Evolutionary conservation across 148 eudicot species (phyloP).

Genomic region (Silene conica): DNA sequence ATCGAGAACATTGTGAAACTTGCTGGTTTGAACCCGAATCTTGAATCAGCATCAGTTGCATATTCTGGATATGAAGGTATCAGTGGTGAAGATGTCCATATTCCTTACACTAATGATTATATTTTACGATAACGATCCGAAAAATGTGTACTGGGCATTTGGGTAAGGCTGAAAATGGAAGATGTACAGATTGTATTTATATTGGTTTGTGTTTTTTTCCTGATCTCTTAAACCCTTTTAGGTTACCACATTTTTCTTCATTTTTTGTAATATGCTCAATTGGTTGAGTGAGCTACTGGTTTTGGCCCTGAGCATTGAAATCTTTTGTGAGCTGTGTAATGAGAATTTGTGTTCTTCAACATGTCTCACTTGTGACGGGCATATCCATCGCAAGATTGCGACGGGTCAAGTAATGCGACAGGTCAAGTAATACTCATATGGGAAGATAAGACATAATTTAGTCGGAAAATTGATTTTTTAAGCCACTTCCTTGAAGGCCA

Average conservation of each 20-base stretch:
- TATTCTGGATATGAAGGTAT: conserved; percentile 31
- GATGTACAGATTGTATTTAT: conserved; percentile 18
- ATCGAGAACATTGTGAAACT: conserved; percentile 58
- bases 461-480: too few species aligned
- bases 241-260: neutral
- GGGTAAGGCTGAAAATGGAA: neutral
- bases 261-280: conserved; percentile 3
- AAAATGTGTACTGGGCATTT: neutral
- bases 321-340: neutral
- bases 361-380: too few species aligned
- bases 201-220: neutral
- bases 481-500: too few species aligned
- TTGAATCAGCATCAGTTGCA: conserved; percentile 53
- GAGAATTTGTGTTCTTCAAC: too few species aligned
- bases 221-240: neutral
- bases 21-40: conserved; percentile 60
- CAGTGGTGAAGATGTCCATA: conserved; percentile 22
- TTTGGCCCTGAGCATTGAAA: neutral
- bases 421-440: too few species aligned
- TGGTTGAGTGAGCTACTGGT: neutral
- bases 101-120: conserved; percentile 47
- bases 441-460: too few species aligned
- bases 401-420: too few species aligned
- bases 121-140: conserved; percentile 24
- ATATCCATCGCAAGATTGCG: too few species aligned